phyloP scores from a whole-genome alignment of 108 stramenopile species.

The Conticribra weissflogii region DNA sequence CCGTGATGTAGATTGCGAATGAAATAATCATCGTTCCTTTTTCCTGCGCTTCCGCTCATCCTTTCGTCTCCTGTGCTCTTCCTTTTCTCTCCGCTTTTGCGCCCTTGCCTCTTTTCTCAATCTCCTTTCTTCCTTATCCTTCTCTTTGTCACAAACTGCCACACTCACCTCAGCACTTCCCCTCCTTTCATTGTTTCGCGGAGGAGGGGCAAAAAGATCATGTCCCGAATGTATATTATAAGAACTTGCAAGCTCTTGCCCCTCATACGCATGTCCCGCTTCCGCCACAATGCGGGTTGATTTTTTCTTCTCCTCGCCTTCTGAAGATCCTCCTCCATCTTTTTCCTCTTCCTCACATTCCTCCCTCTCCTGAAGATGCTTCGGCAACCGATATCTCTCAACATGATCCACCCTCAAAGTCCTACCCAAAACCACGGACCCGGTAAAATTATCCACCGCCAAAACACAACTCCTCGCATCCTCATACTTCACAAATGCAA shows the following conservation, averaged over 20 bases:
- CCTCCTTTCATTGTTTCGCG: conserved; percentile 21
- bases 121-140: conserved; percentile 46
- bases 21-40: conserved; percentile 18
- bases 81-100: conserved; percentile 51
- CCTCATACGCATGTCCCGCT: conserved; percentile 91
- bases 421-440: conserved; percentile 79
- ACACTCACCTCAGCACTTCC: conserved; percentile 28
- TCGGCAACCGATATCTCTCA: conserved; percentile 94
- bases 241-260: conserved; percentile 73
- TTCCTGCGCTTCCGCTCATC: conserved; percentile 48
- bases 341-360: conserved; percentile 46
- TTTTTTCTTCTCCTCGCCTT: conserved; percentile 19
- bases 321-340: too few relatives aligned
- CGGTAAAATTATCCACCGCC: conserved; percentile 98
- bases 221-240: conserved; percentile 84
- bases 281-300: conserved; percentile 10
- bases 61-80: conserved; percentile 41
- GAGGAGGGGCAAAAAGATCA: conserved; percentile 84
- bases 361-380: conserved; percentile 87
- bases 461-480: conserved; percentile 92
- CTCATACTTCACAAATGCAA: conserved; percentile 92
- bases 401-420: conserved; percentile 96
- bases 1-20: too few relatives aligned
- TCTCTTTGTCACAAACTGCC: conserved; percentile 16
- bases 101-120: conserved; percentile 53